phyloP scores from a whole-genome alignment of 129 eudicot genomes.

The Flaveria trinervia region DNA sequence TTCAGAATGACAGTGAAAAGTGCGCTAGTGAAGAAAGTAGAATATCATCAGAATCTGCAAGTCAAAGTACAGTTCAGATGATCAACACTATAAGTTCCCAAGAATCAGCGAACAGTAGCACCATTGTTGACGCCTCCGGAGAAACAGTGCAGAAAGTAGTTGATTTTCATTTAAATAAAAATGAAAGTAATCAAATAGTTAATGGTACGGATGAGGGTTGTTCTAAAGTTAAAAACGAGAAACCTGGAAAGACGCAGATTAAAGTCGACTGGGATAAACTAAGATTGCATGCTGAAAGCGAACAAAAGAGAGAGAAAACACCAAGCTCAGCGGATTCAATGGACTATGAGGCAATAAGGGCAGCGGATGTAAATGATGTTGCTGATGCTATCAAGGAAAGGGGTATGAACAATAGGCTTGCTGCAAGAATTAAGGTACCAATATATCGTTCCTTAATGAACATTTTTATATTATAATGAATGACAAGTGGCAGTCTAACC shows the following conservation, averaged over 20 bases:
- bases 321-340: constrained; percentile 70
- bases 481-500: constrained; percentile 4
- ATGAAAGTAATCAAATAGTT: constrained; percentile 21
- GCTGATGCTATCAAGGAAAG: constrained; percentile 85
- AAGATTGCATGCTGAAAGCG: constrained; percentile 53
- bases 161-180: constrained; percentile 31
- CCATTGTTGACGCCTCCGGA: constrained; percentile 30
- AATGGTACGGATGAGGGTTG: constrained; percentile 20
- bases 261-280: constrained; percentile 75
- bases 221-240: constrained; percentile 46
- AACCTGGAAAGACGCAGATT: constrained; percentile 43
- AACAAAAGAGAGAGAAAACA: constrained; percentile 57
- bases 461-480: constrained; percentile 6
- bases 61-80: constrained; percentile 41
- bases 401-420: constrained; percentile 97
- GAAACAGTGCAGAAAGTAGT: constrained; percentile 40
- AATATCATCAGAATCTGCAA: constrained; percentile 58
- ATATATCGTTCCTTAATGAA: neutral
- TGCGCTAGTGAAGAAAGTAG: constrained; percentile 56
- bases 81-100: constrained; percentile 31
- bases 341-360: constrained; percentile 86
- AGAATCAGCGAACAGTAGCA: constrained; percentile 41
- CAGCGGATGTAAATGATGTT: constrained; percentile 69
- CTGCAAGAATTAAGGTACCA: constrained; percentile 81
- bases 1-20: constrained; percentile 35